Evolutionary conservation across 1,284 basidiomycete genomes (phyloP).

Genomic region (Sporisorium exsertum): DNA sequence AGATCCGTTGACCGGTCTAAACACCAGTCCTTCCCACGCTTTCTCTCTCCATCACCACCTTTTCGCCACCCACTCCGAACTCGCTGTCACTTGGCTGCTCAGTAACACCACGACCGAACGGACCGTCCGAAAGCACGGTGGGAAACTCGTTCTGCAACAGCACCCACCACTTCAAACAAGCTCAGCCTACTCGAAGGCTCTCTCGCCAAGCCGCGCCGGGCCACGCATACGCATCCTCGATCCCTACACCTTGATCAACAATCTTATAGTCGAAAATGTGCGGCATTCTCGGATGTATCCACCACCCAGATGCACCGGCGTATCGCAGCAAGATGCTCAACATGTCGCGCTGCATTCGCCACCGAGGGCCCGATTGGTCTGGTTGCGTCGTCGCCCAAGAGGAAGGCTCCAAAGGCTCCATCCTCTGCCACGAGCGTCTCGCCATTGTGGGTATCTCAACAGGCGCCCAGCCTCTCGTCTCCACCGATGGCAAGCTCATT

Average conservation of each 20-base stretch:
- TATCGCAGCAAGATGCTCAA: slow-evolving; percentile 67
- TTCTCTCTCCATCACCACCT: not conserved
- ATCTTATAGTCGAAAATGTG: slow-evolving; percentile 49
- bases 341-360: slow-evolving; percentile 68
- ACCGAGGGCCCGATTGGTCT: slow-evolving; percentile 69
- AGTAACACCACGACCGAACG: not conserved
- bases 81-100: not conserved
- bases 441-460: slow-evolving; percentile 99
- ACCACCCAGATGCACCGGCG: slow-evolving; percentile 65
- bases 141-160: not conserved
- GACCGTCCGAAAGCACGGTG: not conserved
- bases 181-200: not conserved
- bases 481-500: slow-evolving; percentile 84
- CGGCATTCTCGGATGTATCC: slow-evolving; percentile 67
- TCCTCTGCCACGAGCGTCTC: slow-evolving; percentile 73
- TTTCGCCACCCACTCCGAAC: not conserved
- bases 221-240: not conserved
- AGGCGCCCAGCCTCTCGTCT: slow-evolving; percentile 93
- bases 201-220: too few relatives aligned
- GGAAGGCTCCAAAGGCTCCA: slow-evolving; percentile 58
- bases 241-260: not conserved
- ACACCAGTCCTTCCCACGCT: not conserved
- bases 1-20: slow-evolving; percentile 4
- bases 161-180: not conserved
- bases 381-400: slow-evolving; percentile 66